Percentiles rank a stretch among this genome's conserved stretches.
phyloP scores from a whole-genome alignment of 495 filamentous ascomycete species.

The Delitschia confertaspora region DNA sequence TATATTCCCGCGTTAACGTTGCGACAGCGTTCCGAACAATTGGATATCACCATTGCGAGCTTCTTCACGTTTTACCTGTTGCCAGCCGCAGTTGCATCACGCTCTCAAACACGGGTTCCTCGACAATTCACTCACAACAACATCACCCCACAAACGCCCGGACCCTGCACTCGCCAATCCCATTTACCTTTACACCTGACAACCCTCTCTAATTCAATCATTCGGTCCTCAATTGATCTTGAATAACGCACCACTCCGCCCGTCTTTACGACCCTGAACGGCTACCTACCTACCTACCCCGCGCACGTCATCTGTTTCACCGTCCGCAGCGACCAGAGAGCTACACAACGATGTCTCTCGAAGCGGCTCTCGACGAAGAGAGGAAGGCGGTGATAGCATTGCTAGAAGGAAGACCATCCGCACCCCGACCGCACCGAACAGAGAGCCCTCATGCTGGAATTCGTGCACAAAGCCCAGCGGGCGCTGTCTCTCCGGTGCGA shows the following conservation, averaged over 20 bases:
- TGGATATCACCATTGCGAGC: too few relatives aligned
- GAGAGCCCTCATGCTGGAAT: constrained; percentile 27
- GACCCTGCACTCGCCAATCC: not conserved
- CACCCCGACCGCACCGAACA: constrained; percentile 11
- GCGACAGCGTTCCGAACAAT: too few relatives aligned
- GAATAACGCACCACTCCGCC: too few relatives aligned
- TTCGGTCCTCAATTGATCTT: too few relatives aligned
- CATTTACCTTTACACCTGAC: not conserved
- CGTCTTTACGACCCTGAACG: not conserved
- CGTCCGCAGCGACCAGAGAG: not conserved
- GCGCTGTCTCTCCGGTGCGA: constrained; percentile 46
- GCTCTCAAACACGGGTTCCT: too few relatives aligned
- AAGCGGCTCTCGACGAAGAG: constrained; percentile 65
- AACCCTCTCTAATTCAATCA: not conserved
- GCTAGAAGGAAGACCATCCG: constrained; percentile 39
- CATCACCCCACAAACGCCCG: constrained; percentile 4
- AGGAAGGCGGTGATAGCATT: constrained; percentile 58
- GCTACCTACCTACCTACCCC: too few relatives aligned
- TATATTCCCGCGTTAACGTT: too few relatives aligned
- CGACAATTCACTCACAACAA: constrained; percentile 5
- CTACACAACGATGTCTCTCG: constrained; percentile 52
- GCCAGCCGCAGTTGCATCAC: too few relatives aligned
- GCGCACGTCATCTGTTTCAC: too few relatives aligned
- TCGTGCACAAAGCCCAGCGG: constrained; percentile 37
- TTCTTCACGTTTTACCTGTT: too few relatives aligned